These are phyloP conservation scores for Neurospora sp. DNA, from an alignment of 495 filamentous ascomycete species.

Conservation along the genomic window DNA sequence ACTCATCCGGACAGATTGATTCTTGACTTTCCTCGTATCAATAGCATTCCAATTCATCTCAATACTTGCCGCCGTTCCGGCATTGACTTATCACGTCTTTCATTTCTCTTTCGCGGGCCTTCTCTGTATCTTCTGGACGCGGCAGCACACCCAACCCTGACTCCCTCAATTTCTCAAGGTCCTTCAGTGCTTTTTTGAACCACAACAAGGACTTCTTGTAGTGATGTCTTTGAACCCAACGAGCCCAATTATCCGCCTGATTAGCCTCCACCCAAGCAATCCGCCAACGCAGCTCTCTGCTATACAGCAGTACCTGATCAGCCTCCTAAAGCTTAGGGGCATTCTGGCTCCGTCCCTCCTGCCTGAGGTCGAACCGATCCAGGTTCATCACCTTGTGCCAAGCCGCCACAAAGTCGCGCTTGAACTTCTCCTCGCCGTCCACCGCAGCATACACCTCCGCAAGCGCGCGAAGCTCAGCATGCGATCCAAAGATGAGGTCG, in stretches of 20 bases:
- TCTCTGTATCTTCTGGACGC: not conserved
- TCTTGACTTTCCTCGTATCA: not conserved
- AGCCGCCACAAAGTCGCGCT: constrained; percentile 57
- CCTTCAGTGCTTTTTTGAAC: not conserved
- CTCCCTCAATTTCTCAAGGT: not conserved
- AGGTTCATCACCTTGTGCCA: constrained; percentile 66
- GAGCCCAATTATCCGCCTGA: not conserved
- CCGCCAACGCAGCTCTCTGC: not conserved
- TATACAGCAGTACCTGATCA: not conserved
- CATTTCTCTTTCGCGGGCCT: not conserved
- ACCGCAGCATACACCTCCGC: constrained; percentile 53
- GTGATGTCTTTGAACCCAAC: not conserved
- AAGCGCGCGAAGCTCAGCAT: constrained; percentile 59
- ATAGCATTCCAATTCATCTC: not conserved
- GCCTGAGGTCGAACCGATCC: constrained; percentile 51
- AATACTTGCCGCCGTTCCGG: not conserved
- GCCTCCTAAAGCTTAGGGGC: not conserved
- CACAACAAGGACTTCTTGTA: not conserved
- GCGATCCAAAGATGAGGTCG: constrained; percentile 61
- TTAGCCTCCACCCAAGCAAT: not conserved
- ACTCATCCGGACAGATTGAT: not conserved
- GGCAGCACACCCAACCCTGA: not conserved
- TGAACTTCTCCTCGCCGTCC: constrained; percentile 49
- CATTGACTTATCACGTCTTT: not conserved
- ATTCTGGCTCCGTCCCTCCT: not conserved